Evolutionary conservation across 2,329 filamentous ascomycete genomes (phyloP), one percentile per base, ranked within the genome.

Genomic region (Xylariaceae sp.): DNA sequence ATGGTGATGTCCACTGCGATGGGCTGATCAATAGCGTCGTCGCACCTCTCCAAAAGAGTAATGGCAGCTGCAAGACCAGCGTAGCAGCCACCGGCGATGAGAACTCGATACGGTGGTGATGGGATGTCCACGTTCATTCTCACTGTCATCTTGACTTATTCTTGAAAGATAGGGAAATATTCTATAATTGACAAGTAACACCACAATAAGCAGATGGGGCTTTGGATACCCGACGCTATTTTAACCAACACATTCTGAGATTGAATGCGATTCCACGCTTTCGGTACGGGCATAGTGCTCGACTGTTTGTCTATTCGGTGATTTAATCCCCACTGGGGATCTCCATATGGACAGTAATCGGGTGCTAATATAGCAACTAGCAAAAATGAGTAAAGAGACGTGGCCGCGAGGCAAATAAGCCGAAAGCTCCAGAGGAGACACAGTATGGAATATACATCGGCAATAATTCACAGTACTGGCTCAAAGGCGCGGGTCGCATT

Each of bases 31-130:
- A 52, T 73, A 55, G 59, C 75, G 67, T 77, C 71, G 48, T 77
- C 71, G 48, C 77, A 78, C 27, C 86, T 71, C 59, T 88, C 83
- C 17, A 85, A 67, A 6, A 91, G 72, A 59, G 86, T 85, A 55
- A 86, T 66, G 5, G 80, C 77, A 1, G 79, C 75, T 11, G 82
- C 77, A 5, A 90, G 73, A 25, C 86, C 86, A n/a, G 75, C 79
- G 57, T 90, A 90, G 32, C 82, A 84, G 52, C 83, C 85, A 29
- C 86, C 86, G 23, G 84, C 75, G 44, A 90, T 71, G 29, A 90
- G 72, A 10, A 90, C 72, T 54, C 70, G 76, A 62, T 77, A 70
- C 29, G 71, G 71, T 42, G 54, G 55, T 23, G 52, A 44, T 19
- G 43, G 39, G 19, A 53, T 50, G 39, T 49, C 47, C 10, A 17